phyloP scores from a whole-genome alignment of 371 early-diverging fungal genomes.

The Mortierella sp. region DNA sequence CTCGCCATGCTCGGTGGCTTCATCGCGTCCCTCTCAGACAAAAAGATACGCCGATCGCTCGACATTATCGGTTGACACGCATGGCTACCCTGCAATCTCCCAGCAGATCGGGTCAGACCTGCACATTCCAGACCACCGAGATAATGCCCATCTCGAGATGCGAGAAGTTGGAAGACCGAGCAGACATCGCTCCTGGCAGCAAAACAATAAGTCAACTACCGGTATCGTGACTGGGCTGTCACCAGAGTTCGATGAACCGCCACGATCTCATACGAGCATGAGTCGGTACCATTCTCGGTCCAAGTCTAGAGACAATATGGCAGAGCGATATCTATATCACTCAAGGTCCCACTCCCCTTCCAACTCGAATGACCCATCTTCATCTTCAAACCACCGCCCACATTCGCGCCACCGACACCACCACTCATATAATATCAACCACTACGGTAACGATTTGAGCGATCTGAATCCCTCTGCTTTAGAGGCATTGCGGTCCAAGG shows the following conservation, averaged over 20 bases:
- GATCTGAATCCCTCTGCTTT: slow-evolving; percentile 21
- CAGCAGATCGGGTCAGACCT: slow-evolving; percentile 9
- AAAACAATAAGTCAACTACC: slow-evolving; percentile 27
- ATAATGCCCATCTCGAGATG: slow-evolving; percentile 22
- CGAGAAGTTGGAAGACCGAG: slow-evolving; percentile 12
- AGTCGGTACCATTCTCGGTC: slow-evolving; percentile 15
- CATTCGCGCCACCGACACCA: slow-evolving; percentile 26
- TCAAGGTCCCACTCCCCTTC: slow-evolving; percentile 23
- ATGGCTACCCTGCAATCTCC: background rate
- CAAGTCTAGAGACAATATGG: slow-evolving; percentile 16
- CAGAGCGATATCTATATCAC: slow-evolving; percentile 34
- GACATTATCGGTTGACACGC: background rate
- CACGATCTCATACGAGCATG: slow-evolving; percentile 34
- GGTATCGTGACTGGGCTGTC: slow-evolving; percentile 44
- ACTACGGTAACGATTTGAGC: slow-evolving; percentile 5
- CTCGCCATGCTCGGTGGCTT: slow-evolving; percentile 21
- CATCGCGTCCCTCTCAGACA: slow-evolving; percentile 15
- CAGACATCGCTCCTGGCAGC: slow-evolving; percentile 35
- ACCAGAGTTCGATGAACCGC: slow-evolving; percentile 24
- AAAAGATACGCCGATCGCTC: slow-evolving; percentile 14
- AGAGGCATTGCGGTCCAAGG: slow-evolving; percentile 26
- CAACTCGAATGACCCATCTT: slow-evolving; percentile 20
- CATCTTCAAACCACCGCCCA: slow-evolving; percentile 28
- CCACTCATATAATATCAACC: background rate
- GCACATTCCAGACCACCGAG: background rate